Evolutionary conservation across 495 filamentous ascomycete species (phyloP).

Genomic region (Clohesyomyces aquaticus): DNA sequence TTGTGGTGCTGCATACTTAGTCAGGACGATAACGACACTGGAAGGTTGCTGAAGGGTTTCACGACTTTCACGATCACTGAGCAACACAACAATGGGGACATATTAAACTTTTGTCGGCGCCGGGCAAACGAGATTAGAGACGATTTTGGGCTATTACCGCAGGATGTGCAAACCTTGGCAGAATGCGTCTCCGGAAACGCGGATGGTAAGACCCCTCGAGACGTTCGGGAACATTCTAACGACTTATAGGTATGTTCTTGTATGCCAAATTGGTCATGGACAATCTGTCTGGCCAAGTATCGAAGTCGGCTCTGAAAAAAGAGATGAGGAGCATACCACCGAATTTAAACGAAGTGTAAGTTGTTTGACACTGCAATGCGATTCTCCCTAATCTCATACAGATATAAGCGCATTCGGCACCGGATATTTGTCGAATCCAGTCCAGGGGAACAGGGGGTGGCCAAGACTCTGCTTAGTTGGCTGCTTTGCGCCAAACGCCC

Average conservation of each 20-base stretch:
- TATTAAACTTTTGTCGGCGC: too few relatives aligned
- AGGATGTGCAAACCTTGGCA: too few relatives aligned
- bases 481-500: slow-evolving; percentile 51
- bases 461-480: slow-evolving; percentile 50
- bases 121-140: too few relatives aligned
- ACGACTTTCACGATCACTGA: too few relatives aligned
- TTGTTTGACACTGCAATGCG: background rate
- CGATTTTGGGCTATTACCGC: too few relatives aligned
- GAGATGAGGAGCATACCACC: slow-evolving; percentile 48
- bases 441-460: slow-evolving; percentile 38
- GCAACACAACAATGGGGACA: too few relatives aligned
- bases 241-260: slow-evolving; percentile 54
- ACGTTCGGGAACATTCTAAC: background rate
- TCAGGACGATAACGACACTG: slow-evolving; percentile 46
- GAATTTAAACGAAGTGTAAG: slow-evolving; percentile 51
- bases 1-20: slow-evolving; percentile 51
- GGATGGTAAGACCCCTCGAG: slow-evolving; percentile 3
- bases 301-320: slow-evolving; percentile 35
- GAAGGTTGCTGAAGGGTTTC: too few relatives aligned
- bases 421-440: slow-evolving; percentile 41
- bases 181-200: background rate
- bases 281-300: slow-evolving; percentile 48
- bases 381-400: slow-evolving; percentile 19
- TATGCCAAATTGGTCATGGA: slow-evolving; percentile 51
- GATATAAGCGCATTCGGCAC: slow-evolving; percentile 50